These are phyloP conservation scores for Penicillium sp. DNA, from an alignment of 2,329 filamentous ascomycete species.

Conservation along the genomic window DNA sequence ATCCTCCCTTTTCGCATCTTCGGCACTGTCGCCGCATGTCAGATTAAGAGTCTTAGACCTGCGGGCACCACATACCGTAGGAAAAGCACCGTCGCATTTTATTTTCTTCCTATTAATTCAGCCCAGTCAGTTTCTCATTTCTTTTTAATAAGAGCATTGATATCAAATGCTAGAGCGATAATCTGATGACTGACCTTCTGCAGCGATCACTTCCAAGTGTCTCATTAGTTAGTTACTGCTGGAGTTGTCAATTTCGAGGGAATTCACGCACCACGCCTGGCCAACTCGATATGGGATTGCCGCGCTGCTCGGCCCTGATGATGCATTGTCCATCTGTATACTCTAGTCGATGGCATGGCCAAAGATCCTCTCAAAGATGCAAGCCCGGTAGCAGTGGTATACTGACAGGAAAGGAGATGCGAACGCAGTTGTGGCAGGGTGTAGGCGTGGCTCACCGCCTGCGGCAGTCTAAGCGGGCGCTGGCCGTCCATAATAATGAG, in stretches of 20 bases:
- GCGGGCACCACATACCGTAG: constrained; percentile 3
- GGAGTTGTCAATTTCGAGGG: neutral
- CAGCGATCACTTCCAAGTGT: constrained; percentile 26
- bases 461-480: too few species aligned
- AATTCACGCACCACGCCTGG: constrained; percentile 4
- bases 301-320: neutral
- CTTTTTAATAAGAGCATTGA: neutral
- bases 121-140: neutral
- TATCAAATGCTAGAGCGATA: neutral
- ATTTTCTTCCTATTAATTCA: constrained; percentile 10
- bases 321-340: neutral
- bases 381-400: too few species aligned
- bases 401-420: too few species aligned
- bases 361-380: too few species aligned
- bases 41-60: neutral
- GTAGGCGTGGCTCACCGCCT: too few species aligned
- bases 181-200: constrained; percentile 5
- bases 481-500: too few species aligned
- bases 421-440: too few species aligned
- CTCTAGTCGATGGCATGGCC: too few species aligned
- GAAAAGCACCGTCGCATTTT: constrained; percentile 12
- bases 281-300: neutral
- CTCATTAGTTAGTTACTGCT: constrained; percentile 39
- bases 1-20: constrained; percentile 6
- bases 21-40: constrained; percentile 10